Evolutionary conservation across 2,329 filamentous ascomycete species (phyloP).

Genomic region (Scopulariopsis brevicaulis): DNA sequence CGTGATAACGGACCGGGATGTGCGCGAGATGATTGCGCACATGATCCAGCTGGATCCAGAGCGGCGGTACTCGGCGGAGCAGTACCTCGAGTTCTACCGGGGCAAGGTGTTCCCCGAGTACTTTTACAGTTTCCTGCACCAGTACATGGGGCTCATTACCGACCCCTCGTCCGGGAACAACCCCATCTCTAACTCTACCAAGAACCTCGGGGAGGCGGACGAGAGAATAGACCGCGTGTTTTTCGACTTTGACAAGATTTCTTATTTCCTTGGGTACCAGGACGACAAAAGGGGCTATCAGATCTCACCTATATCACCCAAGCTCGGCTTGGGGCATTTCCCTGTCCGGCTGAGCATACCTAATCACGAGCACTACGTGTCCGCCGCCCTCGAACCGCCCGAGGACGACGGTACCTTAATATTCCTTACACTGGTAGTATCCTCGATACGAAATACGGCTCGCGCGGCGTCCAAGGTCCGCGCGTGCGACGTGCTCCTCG

Average conservation of each 20-base stretch:
- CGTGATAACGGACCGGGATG: slow-evolving; percentile 77
- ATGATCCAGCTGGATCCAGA: slow-evolving; percentile 96
- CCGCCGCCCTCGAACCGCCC: slow-evolving; percentile 46
- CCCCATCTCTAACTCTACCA: slow-evolving; percentile 53
- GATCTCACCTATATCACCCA: slow-evolving; percentile 19
- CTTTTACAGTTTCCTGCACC: slow-evolving; percentile 94
- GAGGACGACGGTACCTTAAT: slow-evolving; percentile 85
- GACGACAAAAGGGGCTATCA: slow-evolving; percentile 29
- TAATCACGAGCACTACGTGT: slow-evolving; percentile 64
- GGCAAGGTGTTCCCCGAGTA: slow-evolving; percentile 89
- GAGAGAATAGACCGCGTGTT: slow-evolving; percentile 90
- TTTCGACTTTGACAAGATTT: slow-evolving; percentile 94
- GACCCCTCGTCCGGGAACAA: slow-evolving; percentile 74
- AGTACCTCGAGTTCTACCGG: slow-evolving; percentile 88
- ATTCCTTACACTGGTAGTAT: slow-evolving; percentile 79
- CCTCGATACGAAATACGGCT: slow-evolving; percentile 80
- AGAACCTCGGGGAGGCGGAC: slow-evolving; percentile 77
- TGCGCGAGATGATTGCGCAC: slow-evolving; percentile 80
- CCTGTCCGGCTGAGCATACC: slow-evolving; percentile 80
- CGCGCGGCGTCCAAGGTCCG: slow-evolving; percentile 77
- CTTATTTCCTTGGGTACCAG: slow-evolving; percentile 77
- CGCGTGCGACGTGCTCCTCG: slow-evolving; percentile 82
- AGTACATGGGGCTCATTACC: slow-evolving; percentile 94
- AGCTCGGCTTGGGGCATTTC: slow-evolving; percentile 52
- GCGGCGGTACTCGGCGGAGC: slow-evolving; percentile 82